Evolutionary conservation across 768 basidiomycete species (phyloP).

Genomic region (Psilocybe sp.): DNA sequence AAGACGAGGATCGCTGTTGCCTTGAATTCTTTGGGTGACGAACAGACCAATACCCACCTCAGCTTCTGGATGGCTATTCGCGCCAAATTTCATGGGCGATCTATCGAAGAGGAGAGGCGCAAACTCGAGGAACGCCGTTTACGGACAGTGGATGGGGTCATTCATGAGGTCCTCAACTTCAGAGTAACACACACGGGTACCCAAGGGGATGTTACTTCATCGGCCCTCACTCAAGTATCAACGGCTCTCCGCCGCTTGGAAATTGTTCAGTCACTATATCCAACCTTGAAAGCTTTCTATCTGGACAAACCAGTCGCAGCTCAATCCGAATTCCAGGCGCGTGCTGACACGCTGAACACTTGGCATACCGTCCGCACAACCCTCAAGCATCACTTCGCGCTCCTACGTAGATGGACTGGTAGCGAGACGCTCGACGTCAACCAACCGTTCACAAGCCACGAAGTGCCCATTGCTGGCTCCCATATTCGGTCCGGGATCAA

Average conservation of each 20-base stretch:
- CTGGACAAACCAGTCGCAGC: conserved; percentile 72
- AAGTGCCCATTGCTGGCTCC: conserved; percentile 38
- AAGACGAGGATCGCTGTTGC: conserved; percentile 88
- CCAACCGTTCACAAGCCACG: conserved; percentile 68
- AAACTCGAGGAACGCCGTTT: conserved; percentile 81
- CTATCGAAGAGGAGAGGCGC: conserved; percentile 79
- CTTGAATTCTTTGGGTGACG: conserved; percentile 65
- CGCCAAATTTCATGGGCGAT: conserved; percentile 77
- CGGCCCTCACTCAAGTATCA: conserved; percentile 61
- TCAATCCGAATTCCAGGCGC: conserved; percentile 67
- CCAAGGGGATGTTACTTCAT: conserved; percentile 34
- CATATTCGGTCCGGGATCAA: conserved; percentile 17
- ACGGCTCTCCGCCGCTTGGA: conserved; percentile 73
- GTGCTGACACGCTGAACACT: conserved; percentile 84
- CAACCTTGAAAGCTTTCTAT: conserved; percentile 76
- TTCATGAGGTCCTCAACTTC: conserved; percentile 83
- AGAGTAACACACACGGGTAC: conserved; percentile 41
- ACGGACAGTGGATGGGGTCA: conserved; percentile 75
- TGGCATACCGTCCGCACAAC: conserved; percentile 88
- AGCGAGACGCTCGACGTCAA: conserved; percentile 88
- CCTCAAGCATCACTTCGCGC: conserved; percentile 77
- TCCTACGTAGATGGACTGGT: conserved; percentile 91
- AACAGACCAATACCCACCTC: conserved; percentile 62
- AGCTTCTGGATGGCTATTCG: conserved; percentile 90
- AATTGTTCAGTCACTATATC: conserved; percentile 83